Conservation (phyloP, 1,284 basidiomycete species). For the Cryptococcus sp. region DNA sequence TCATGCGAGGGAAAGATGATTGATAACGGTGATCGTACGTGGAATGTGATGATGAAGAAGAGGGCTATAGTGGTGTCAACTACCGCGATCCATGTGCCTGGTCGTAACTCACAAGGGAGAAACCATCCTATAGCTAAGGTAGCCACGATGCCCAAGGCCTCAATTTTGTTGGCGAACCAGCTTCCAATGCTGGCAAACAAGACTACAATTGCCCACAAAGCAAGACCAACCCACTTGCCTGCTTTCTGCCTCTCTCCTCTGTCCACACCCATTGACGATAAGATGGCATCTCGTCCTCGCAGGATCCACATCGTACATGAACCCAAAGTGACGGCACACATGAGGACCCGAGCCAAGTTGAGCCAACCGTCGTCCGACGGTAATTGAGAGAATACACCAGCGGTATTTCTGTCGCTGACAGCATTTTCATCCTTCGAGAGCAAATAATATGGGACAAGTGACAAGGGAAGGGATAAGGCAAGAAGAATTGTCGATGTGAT, state of each 20-base stretch:
- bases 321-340: conserved; percentile 40
- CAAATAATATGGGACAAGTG: conserved; percentile 54
- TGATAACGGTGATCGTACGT: conserved; percentile 52
- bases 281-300: conserved; percentile 47
- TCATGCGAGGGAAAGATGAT: conserved; percentile 50
- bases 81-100: background rate
- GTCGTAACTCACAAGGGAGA: conserved; percentile 46
- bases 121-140: conserved; percentile 51
- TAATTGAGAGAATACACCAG: conserved; percentile 40
- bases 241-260: conserved; percentile 42
- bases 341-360: conserved; percentile 49
- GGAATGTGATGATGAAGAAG: conserved; percentile 56
- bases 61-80: conserved; percentile 35
- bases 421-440: conserved; percentile 25
- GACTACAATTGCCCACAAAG: conserved; percentile 44
- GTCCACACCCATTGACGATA: conserved; percentile 43
- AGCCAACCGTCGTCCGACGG: conserved; percentile 49
- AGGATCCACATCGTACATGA: conserved; percentile 46
- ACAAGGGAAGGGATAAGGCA: conserved; percentile 47
- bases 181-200: conserved; percentile 44
- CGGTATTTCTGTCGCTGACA: background rate
- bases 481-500: conserved; percentile 39
- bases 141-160: conserved; percentile 46
- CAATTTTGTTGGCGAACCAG: conserved; percentile 45
- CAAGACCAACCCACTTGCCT: conserved; percentile 46